phyloP scores from a whole-genome alignment of 2,329 filamentous ascomycete species.

The Incumbomyces delicatus region DNA sequence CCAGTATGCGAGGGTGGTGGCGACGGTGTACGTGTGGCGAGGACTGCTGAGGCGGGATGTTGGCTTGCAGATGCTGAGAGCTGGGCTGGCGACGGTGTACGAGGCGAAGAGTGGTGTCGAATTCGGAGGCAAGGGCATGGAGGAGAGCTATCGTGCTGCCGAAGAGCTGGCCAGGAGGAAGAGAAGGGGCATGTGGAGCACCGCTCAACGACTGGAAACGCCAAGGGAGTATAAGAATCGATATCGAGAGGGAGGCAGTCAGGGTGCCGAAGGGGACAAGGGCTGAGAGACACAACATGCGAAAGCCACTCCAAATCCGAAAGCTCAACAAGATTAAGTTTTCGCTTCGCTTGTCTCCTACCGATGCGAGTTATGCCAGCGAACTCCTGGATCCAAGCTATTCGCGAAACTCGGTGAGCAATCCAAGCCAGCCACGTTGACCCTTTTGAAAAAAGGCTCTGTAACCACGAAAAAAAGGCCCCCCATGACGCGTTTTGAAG shows the following conservation, averaged over 20 bases:
- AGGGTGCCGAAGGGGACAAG: not conserved
- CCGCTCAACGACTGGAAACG: constrained; percentile 60
- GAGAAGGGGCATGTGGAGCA: constrained; percentile 66
- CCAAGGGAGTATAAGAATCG: constrained; percentile 77
- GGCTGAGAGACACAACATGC: not conserved
- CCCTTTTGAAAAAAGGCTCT: too few species aligned
- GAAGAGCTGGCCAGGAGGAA: constrained; percentile 51
- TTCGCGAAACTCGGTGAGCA: too few species aligned
- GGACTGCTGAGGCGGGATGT: constrained; percentile 66
- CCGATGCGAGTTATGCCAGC: too few species aligned
- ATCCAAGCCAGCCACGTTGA: too few species aligned
- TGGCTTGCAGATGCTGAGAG: constrained; percentile 78
- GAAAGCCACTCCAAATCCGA: too few species aligned
- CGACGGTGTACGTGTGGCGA: constrained; percentile 61
- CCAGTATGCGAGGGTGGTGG: constrained; percentile 86
- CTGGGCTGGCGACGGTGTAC: constrained; percentile 79
- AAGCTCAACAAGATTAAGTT: too few species aligned
- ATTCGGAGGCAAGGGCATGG: constrained; percentile 60
- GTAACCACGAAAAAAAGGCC: too few species aligned
- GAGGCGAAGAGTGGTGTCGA: constrained; percentile 85
- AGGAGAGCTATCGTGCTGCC: constrained; percentile 38
- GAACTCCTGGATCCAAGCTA: too few species aligned
- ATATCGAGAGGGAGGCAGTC: constrained; percentile 8
- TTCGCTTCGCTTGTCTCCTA: too few species aligned
- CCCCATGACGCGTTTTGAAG: too few species aligned